These are phyloP conservation scores for Rhodotorula babjevae DNA, from an alignment of 768 basidiomycete genomes.

Conservation along the genomic window DNA sequence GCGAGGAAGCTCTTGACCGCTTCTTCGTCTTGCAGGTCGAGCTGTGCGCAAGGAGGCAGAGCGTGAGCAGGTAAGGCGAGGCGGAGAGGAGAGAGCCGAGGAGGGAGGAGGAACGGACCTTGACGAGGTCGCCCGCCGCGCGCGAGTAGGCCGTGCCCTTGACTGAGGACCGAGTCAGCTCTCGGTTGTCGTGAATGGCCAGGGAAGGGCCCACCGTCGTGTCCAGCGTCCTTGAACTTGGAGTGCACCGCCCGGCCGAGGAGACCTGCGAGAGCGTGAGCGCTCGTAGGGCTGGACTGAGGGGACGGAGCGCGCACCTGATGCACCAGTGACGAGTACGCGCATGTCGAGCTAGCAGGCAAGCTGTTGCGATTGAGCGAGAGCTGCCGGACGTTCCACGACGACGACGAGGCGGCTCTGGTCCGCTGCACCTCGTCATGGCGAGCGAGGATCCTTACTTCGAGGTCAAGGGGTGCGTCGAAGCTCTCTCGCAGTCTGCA, in stretches of 20 bases:
- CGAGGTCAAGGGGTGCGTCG: conserved; percentile 53
- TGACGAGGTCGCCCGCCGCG: conserved; percentile 53
- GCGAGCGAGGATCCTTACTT: conserved; percentile 75
- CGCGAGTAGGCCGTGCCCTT: conserved; percentile 71
- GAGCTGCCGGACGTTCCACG: background rate
- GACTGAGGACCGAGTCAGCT: conserved; percentile 48
- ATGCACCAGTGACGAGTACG: conserved; percentile 20
- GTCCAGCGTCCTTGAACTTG: conserved; percentile 55
- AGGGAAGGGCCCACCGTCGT: conserved; percentile 43
- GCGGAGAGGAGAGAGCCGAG: too few relatives aligned
- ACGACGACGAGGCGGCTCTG: background rate
- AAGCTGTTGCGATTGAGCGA: too few relatives aligned
- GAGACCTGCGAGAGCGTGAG: conserved; percentile 56
- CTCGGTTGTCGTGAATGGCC: too few relatives aligned
- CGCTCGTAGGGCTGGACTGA: accelerated
- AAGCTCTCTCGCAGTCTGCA: too few relatives aligned
- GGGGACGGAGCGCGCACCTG: background rate
- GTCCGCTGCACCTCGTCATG: conserved; percentile 21
- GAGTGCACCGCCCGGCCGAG: conserved; percentile 72
- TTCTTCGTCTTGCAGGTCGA: conserved; percentile 64
- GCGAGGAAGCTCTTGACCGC: conserved; percentile 58
- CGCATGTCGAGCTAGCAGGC: background rate
- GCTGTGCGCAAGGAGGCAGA: conserved; percentile 43
- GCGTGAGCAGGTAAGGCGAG: background rate
- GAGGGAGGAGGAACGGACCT: too few relatives aligned